These are phyloP conservation scores for Thraustochytrium sp. DNA, from an alignment of 352 stramenopile species.

Conservation along the genomic window DNA sequence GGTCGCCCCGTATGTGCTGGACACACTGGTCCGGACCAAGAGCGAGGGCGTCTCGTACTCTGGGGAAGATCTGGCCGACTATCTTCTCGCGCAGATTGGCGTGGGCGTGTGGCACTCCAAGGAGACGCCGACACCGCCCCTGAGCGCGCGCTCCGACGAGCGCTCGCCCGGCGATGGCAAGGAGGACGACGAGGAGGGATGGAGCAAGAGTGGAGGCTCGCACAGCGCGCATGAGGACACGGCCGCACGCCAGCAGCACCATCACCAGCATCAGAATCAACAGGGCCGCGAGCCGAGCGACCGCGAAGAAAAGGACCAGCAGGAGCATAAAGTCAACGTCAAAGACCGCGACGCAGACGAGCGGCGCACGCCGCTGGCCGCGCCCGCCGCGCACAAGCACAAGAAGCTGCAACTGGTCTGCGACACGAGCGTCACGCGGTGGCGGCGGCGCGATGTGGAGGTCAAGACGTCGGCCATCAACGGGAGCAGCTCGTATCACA, in stretches of 20 bases:
- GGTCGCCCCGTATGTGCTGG: background rate
- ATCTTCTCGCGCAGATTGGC: slow-evolving; percentile 35
- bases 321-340: too few relatives aligned
- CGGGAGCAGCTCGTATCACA: background rate
- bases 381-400: slow-evolving; percentile 17
- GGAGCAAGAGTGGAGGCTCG: too few relatives aligned
- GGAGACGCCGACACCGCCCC: background rate
- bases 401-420: background rate
- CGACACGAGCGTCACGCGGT: background rate
- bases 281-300: too few relatives aligned
- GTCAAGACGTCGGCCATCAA: background rate
- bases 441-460: background rate
- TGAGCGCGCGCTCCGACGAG: too few relatives aligned
- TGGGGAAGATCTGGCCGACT: slow-evolving; percentile 24
- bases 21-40: background rate
- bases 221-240: too few relatives aligned
- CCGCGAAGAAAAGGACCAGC: too few relatives aligned
- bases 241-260: too few relatives aligned
- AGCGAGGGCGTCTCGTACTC: background rate
- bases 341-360: too few relatives aligned
- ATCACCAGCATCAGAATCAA: too few relatives aligned
- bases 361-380: too few relatives aligned
- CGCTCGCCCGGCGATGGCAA: too few relatives aligned
- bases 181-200: too few relatives aligned
- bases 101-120: slow-evolving; percentile 29